Percentiles rank a stretch among this genome's conserved stretches.
Conservation (phyloP, 108 stramenopile genomes). For the Licmophora abbreviata region DNA sequence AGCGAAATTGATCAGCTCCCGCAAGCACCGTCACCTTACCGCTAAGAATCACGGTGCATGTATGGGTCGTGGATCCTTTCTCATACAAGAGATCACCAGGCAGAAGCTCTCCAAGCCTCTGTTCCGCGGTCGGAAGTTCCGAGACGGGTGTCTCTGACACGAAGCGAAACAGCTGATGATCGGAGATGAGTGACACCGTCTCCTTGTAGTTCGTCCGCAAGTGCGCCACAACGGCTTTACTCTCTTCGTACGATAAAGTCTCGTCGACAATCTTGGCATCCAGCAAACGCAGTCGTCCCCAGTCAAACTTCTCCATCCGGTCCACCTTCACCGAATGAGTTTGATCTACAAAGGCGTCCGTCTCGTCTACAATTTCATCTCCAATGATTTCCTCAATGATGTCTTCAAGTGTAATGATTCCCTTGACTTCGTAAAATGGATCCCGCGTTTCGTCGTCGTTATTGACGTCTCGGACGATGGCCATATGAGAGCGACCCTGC, state of each 20-base stretch:
- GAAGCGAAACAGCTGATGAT: slow-evolving; percentile 49
- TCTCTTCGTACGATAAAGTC: slow-evolving; percentile 57
- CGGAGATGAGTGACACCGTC: slow-evolving; percentile 49
- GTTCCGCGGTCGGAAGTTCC: slow-evolving; percentile 45
- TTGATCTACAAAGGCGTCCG: slow-evolving; percentile 78
- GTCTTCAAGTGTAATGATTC: slow-evolving; percentile 97
- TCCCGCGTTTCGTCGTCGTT: slow-evolving; percentile 62
- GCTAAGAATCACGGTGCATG: slow-evolving; percentile 70
- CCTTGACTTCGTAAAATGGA: slow-evolving; percentile 90
- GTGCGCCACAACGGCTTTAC: slow-evolving; percentile 76
- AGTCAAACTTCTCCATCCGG: slow-evolving; percentile 41
- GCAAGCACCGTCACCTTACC: slow-evolving; percentile 82
- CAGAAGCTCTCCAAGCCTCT: slow-evolving; percentile 25
- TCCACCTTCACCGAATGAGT: slow-evolving; percentile 45
- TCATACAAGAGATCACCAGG: slow-evolving; percentile 63
- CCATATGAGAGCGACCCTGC: slow-evolving; percentile 86
- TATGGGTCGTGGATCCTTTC: slow-evolving; percentile 47
- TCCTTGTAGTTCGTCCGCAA: slow-evolving; percentile 62
- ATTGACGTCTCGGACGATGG: slow-evolving; percentile 91
- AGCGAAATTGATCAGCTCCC: slow-evolving; percentile 77
- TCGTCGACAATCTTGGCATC: slow-evolving; percentile 79
- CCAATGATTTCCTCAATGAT: slow-evolving; percentile 91
- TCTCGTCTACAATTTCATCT: slow-evolving; percentile 97
- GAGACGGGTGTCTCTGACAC: slow-evolving; percentile 56
- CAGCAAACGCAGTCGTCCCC: slow-evolving; percentile 75